Conservation (phyloP, 1,284 basidiomycete genomes). For the Irpex sp. region DNA sequence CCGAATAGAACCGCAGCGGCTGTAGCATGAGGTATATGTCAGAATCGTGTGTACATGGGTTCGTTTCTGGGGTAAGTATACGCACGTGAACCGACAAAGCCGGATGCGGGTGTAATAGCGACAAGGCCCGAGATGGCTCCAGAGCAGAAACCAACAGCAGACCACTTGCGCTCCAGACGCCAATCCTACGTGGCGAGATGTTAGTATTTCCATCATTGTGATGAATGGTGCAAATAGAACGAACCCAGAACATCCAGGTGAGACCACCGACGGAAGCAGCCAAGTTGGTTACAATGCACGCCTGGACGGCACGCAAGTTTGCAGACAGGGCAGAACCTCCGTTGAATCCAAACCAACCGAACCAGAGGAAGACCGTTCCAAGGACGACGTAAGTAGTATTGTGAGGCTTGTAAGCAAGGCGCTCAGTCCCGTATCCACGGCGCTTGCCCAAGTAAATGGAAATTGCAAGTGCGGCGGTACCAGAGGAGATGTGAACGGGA, state of each 20-base stretch:
- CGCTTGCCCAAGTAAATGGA: conserved; percentile 90
- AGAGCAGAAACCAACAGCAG: conserved; percentile 93
- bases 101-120: conserved; percentile 89
- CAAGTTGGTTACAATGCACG: conserved; percentile 92
- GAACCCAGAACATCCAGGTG: conserved; percentile 89
- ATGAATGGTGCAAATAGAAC: conserved; percentile 18
- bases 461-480: conserved; percentile 89
- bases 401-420: conserved; percentile 86
- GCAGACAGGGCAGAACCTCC: conserved; percentile 83
- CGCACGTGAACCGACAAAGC: conserved; percentile 80
- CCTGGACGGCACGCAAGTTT: conserved; percentile 85
- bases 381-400: conserved; percentile 88
- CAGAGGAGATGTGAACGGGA: conserved; percentile 91
- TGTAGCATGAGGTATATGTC: conserved; percentile 19
- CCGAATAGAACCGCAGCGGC: conserved; percentile 85
- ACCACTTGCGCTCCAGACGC: conserved; percentile 91
- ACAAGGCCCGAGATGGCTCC: conserved; percentile 91
- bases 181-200: conserved; percentile 57
- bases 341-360: conserved; percentile 97
- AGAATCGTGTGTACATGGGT: conserved; percentile 9
- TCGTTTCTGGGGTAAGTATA: conserved; percentile 21
- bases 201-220: background rate
- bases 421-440: conserved; percentile 89
- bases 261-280: conserved; percentile 84
- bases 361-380: conserved; percentile 94